Evolutionary conservation across 2,329 filamentous ascomycete species (phyloP).

Genomic region (Lithohypha guttulata): DNA sequence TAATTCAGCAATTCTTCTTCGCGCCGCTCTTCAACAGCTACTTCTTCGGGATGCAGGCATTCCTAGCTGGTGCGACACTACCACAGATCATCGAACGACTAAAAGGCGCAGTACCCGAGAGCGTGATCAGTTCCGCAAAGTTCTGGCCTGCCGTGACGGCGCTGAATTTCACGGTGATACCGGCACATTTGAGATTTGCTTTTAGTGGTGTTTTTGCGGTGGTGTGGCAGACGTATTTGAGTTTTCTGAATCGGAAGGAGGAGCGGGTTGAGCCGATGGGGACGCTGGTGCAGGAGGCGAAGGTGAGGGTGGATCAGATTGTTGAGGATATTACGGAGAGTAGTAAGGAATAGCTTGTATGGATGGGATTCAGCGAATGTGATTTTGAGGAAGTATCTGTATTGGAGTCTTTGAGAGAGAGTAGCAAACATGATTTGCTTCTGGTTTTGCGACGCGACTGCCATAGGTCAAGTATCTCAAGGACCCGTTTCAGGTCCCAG

Average conservation of each 20-base stretch:
- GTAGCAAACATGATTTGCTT: too few species aligned
- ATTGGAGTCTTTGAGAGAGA: too few species aligned
- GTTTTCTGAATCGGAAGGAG: conserved; percentile 31
- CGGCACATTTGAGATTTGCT: conserved; percentile 66
- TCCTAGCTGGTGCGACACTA: conserved; percentile 57
- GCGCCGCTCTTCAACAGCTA: conserved; percentile 74
- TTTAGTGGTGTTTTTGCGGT: conserved; percentile 72
- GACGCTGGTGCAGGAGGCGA: conserved; percentile 5
- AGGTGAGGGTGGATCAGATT: conserved; percentile 4
- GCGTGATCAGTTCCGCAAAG: conserved; percentile 69
- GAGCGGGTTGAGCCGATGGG: conserved; percentile 6
- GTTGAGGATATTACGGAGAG: background rate
- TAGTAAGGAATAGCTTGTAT: too few species aligned
- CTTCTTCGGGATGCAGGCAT: conserved; percentile 71
- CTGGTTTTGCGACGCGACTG: too few species aligned
- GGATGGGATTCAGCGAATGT: too few species aligned
- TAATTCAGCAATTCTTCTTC: conserved; percentile 68
- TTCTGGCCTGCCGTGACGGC: conserved; percentile 86
- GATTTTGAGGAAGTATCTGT: too few species aligned
- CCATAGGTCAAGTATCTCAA: too few species aligned
- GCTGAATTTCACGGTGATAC: conserved; percentile 72
- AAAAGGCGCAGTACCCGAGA: conserved; percentile 62
- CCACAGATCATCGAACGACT: conserved; percentile 59
- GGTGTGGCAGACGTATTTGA: conserved; percentile 87
- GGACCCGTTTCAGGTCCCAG: too few species aligned